Evolutionary conservation across 2,329 filamentous ascomycete genomes (phyloP).

Genomic region (Diatrype stigma): DNA sequence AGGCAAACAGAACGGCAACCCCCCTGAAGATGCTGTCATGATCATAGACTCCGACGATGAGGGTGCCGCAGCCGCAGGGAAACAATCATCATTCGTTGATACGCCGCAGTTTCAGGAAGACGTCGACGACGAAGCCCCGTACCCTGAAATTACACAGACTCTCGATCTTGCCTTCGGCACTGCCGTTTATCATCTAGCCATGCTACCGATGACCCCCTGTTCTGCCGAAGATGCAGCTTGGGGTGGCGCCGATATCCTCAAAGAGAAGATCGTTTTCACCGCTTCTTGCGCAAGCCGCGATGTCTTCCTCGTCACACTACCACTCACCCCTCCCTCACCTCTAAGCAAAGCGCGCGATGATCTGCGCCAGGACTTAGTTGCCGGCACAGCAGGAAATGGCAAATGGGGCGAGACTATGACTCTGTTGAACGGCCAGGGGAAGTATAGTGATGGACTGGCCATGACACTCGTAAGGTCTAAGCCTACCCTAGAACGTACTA

Average conservation of each 20-base stretch:
- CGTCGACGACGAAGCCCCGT: constrained; percentile 43
- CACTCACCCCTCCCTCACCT: constrained; percentile 58
- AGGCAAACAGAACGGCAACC: constrained; percentile 49
- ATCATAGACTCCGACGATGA: constrained; percentile 62
- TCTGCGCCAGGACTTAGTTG: constrained; percentile 45
- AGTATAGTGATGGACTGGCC: constrained; percentile 50
- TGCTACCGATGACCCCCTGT: constrained; percentile 48
- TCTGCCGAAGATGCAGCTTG: constrained; percentile 45
- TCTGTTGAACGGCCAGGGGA: constrained; percentile 49
- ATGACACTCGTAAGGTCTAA: constrained; percentile 47
- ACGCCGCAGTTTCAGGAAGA: constrained; percentile 56
- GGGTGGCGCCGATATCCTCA: constrained; percentile 45
- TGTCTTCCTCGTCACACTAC: constrained; percentile 54
- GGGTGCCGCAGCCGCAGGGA: constrained; percentile 28
- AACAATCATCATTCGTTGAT: constrained; percentile 38
- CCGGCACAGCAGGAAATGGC: constrained; percentile 53
- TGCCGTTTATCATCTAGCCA: constrained; percentile 51
- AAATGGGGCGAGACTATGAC: constrained; percentile 60
- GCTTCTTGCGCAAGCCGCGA: constrained; percentile 56
- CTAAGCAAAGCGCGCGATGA: constrained; percentile 54
- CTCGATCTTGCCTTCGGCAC: constrained; percentile 58
- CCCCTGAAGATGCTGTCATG: constrained; percentile 51
- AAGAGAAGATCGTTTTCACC: constrained; percentile 57
- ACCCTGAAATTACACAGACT: constrained; percentile 54
- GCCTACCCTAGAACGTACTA: constrained; percentile 26